Percentiles rank a stretch among this genome's conserved stretches.
Evolutionary conservation across 2,329 filamentous ascomycete genomes (phyloP).

Genomic region (Diaporthe australafricana): DNA sequence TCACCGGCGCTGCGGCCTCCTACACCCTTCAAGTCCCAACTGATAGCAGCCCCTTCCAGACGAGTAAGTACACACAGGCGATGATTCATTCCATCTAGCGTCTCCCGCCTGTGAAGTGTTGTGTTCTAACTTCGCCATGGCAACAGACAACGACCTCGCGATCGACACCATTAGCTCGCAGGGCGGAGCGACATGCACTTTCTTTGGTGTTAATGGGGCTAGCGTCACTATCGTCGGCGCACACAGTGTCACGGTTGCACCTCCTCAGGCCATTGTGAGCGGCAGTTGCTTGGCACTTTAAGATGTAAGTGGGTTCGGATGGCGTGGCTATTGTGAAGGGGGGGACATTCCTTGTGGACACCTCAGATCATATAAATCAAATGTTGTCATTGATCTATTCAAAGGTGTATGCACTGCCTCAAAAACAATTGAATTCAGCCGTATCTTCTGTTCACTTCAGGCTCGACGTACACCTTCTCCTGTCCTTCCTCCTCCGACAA

Average conservation of each 20-base stretch:
- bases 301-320: not conserved
- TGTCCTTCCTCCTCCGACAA: too few species aligned
- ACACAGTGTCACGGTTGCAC: constrained; percentile 1
- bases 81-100: not conserved
- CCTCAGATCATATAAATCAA: too few species aligned
- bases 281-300: constrained; percentile 17
- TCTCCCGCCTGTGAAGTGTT: not conserved
- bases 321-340: too few species aligned
- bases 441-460: too few species aligned
- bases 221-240: constrained; percentile 19
- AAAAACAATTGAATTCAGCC: too few species aligned
- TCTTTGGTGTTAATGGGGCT: not conserved
- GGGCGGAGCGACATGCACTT: constrained; percentile 14
- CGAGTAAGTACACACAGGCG: not conserved
- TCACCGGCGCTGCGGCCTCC: constrained; percentile 21
- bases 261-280: constrained; percentile 23
- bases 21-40: constrained; percentile 20
- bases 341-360: too few species aligned
- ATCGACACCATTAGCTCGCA: constrained; percentile 22
- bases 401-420: too few species aligned
- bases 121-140: not conserved
- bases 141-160: constrained; percentile 19
- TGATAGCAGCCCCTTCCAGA: constrained; percentile 4
- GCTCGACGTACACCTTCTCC: too few species aligned
- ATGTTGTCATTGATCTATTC: too few species aligned